These are phyloP conservation scores for Flaveria bidentis DNA, from an alignment of 129 eudicot species.

Conservation along the genomic window DNA sequence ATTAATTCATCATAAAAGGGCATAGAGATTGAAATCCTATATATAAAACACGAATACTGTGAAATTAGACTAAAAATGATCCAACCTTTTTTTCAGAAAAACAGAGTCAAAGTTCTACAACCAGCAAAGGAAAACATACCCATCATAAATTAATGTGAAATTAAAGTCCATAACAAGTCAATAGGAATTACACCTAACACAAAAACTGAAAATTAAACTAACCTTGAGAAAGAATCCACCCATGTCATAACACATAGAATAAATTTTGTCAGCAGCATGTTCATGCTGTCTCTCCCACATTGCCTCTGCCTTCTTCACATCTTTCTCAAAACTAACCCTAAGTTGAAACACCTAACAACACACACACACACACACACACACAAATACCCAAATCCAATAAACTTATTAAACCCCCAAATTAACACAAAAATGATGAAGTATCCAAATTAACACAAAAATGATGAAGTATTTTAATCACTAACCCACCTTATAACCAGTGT, in stretches of 20 bases:
- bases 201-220: conserved; percentile 12
- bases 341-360: conserved; percentile 74
- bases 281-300: conserved; percentile 99
- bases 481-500: conserved; percentile 87
- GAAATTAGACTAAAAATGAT: neutral
- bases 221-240: conserved; percentile 99
- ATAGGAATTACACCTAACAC: neutral
- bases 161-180: conserved; percentile 11
- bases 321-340: conserved; percentile 75
- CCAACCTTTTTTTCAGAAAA: conserved; percentile 5
- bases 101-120: conserved; percentile 2
- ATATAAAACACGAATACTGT: neutral
- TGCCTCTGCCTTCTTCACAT: conserved; percentile 79
- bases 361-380: conserved; percentile 14
- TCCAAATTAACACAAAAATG: neutral
- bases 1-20: neutral
- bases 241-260: conserved; percentile 86
- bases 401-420: neutral
- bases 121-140: conserved; percentile 7
- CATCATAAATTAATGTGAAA: neutral
- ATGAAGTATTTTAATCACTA: neutral
- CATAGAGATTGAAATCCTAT: conserved; percentile 17
- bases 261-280: conserved; percentile 88
- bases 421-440: neutral
- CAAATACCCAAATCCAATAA: conserved; percentile 22